These are phyloP conservation scores for Melaleuca alternifolia DNA, from an alignment of 345 rosid genomes.

Conservation along the genomic window DNA sequence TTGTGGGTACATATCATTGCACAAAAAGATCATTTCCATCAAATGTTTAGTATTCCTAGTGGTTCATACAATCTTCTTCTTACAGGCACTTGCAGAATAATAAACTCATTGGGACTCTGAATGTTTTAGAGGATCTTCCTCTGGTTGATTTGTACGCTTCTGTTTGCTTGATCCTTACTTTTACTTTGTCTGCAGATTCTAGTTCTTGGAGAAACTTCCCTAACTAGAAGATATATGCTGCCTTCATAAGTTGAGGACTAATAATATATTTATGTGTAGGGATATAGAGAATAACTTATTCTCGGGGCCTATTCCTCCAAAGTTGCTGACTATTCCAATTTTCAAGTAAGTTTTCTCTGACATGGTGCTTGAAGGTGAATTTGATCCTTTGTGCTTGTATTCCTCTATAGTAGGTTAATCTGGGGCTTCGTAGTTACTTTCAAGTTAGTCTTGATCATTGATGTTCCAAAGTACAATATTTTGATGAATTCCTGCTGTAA, in stretches of 20 bases:
- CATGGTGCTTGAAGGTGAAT: background rate
- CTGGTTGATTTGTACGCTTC: constrained; percentile 55
- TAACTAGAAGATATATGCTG: background rate
- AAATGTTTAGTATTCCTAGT: background rate
- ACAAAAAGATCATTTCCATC: background rate
- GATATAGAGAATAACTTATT: constrained; percentile 76
- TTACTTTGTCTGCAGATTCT: background rate
- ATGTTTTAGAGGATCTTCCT: constrained; percentile 65
- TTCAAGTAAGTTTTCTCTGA: constrained; percentile 45
- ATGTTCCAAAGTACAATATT: background rate
- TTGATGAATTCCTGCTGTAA: background rate
- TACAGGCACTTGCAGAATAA: constrained; percentile 85
- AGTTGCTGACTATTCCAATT: constrained; percentile 49
- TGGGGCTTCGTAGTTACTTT: background rate
- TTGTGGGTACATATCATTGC: constrained; percentile 38
- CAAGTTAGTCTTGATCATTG: background rate
- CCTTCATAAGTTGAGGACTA: constrained; percentile 9
- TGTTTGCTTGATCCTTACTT: background rate
- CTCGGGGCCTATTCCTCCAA: constrained; percentile 79
- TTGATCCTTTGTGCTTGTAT: background rate
- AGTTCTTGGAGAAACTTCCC: background rate
- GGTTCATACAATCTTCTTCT: background rate
- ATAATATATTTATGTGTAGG: constrained; percentile 19
- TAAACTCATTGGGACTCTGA: constrained; percentile 58
- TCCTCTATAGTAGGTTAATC: background rate